Evolutionary conservation across 129 eudicot species (phyloP).

Genomic region (Flaveria brownii): DNA sequence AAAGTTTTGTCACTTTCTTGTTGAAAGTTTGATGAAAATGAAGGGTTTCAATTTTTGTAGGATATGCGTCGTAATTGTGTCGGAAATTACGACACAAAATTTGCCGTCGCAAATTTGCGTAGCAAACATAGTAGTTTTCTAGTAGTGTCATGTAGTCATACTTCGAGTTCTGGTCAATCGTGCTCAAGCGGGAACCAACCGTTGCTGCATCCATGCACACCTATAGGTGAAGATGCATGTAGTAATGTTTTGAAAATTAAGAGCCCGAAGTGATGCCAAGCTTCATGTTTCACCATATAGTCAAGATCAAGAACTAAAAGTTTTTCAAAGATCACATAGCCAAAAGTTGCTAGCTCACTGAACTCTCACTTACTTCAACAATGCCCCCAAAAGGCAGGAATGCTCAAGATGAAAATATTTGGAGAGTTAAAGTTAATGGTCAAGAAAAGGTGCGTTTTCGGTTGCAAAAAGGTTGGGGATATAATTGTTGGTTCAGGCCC

Average conservation of each 20-base stretch:
- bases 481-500: too few relatives aligned
- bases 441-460: conserved; percentile 82
- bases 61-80: too few relatives aligned
- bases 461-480: conserved; percentile 57
- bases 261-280: conserved; percentile 61
- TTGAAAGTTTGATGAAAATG: too few relatives aligned
- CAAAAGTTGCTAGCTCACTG: conserved; percentile 46
- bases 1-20: too few relatives aligned
- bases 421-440: conserved; percentile 65
- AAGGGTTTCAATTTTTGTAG: too few relatives aligned
- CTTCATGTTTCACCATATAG: conserved; percentile 38
- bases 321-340: conserved; percentile 60
- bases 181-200: conserved; percentile 60
- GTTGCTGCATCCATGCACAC: conserved; percentile 22
- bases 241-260: conserved; percentile 36
- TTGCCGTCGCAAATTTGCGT: too few relatives aligned
- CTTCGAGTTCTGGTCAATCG: conserved; percentile 67
- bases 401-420: conserved; percentile 38
- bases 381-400: conserved; percentile 32
- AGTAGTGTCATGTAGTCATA: too few relatives aligned
- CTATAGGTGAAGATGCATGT: too few relatives aligned
- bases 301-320: conserved; percentile 33
- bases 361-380: conserved; percentile 28
- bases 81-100: too few relatives aligned
- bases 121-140: too few relatives aligned